Evolutionary conservation across 1,284 basidiomycete genomes (phyloP).

Genomic region (Mrakiaceae sp.): DNA sequence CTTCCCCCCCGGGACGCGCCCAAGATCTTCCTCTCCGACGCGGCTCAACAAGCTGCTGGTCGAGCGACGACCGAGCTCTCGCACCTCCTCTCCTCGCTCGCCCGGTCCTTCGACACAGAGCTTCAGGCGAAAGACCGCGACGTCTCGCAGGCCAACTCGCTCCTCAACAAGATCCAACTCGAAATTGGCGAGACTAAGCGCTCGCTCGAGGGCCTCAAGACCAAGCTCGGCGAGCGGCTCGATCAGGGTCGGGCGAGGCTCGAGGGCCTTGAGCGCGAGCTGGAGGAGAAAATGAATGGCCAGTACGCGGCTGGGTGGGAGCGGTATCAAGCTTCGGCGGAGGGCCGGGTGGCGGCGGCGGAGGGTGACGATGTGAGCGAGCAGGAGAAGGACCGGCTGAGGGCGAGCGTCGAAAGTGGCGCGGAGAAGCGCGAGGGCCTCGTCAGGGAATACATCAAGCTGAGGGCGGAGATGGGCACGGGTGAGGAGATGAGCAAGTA

Average conservation of each 20-base stretch:
- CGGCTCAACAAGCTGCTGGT: slow-evolving; percentile 77
- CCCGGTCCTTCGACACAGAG: slow-evolving; percentile 87
- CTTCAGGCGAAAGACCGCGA: slow-evolving; percentile 85
- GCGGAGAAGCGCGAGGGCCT: slow-evolving; percentile 8
- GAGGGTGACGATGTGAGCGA: neutral
- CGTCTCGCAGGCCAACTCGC: slow-evolving; percentile 75
- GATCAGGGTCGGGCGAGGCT: slow-evolving; percentile 52
- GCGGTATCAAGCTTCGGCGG: slow-evolving; percentile 79
- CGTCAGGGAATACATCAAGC: neutral
- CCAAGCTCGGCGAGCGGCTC: slow-evolving; percentile 53
- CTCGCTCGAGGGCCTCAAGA: slow-evolving; percentile 56
- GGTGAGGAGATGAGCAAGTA: slow-evolving; percentile 15
- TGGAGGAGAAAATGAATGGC: slow-evolving; percentile 64
- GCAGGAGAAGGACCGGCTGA: neutral
- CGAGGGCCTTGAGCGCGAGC: slow-evolving; percentile 51
- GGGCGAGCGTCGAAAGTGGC: neutral
- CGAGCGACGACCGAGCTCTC: slow-evolving; percentile 75
- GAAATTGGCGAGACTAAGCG: slow-evolving; percentile 85
- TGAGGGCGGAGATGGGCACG: slow-evolving; percentile 8
- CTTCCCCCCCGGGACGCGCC: slow-evolving; percentile 40
- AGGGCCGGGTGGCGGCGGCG: slow-evolving; percentile 50
- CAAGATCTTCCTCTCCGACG: slow-evolving; percentile 66
- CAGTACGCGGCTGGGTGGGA: slow-evolving; percentile 79
- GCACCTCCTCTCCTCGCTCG: slow-evolving; percentile 75
- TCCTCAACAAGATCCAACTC: slow-evolving; percentile 76